These are phyloP conservation scores for Teratosphaeria destructans DNA, from an alignment of 2,329 filamentous ascomycete genomes.

Conservation along the genomic window DNA sequence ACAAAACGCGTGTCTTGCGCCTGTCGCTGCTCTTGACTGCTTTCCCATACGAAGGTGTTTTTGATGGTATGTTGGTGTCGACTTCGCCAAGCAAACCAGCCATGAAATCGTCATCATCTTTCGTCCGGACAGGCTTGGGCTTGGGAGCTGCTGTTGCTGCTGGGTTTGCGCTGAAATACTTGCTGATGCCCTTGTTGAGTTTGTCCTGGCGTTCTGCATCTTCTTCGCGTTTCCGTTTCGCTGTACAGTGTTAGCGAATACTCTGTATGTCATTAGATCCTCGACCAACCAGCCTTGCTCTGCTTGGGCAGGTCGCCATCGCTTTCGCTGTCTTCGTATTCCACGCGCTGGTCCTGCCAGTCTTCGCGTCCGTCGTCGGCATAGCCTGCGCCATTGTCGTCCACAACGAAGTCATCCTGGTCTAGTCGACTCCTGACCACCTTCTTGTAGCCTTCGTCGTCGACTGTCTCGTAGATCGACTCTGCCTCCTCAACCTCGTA, in stretches of 20 bases:
- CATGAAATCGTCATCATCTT: constrained; percentile 84
- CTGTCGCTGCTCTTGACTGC: constrained; percentile 63
- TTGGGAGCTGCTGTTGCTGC: constrained; percentile 53
- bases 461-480: constrained; percentile 87
- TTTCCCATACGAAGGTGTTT: constrained; percentile 45
- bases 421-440: constrained; percentile 81
- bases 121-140: constrained; percentile 49
- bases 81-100: constrained; percentile 76
- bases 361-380: constrained; percentile 94
- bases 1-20: constrained; percentile 69
- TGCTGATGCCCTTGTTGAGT: constrained; percentile 83
- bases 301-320: constrained; percentile 54
- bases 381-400: constrained; percentile 95
- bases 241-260: constrained; percentile 32
- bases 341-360: constrained; percentile 63
- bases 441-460: constrained; percentile 95
- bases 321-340: constrained; percentile 62
- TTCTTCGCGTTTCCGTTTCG: constrained; percentile 79
- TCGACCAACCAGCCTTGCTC: constrained; percentile 45
- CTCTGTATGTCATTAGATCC: constrained; percentile 11
- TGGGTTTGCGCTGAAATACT: constrained; percentile 79
- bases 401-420: constrained; percentile 94
- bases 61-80: constrained; percentile 60
- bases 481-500: constrained; percentile 80
- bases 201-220: constrained; percentile 77